Conservation (phyloP, 2,329 filamentous ascomycete species). For the Diaporthe sp. region DNA sequence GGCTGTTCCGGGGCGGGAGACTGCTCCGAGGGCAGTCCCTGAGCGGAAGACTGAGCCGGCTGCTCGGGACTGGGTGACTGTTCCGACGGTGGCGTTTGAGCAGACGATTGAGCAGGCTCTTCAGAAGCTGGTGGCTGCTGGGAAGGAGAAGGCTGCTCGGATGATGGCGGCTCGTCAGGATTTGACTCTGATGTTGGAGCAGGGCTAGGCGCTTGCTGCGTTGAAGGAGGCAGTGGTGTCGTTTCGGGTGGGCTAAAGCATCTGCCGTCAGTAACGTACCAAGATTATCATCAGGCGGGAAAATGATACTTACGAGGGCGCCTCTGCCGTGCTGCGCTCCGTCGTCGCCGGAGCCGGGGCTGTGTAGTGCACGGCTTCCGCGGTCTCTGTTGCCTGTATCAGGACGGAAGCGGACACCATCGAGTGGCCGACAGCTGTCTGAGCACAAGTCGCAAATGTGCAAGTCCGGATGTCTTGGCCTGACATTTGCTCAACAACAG, state of each 20-base stretch:
- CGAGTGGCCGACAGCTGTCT: slow-evolving; percentile 19
- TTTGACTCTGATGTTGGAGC: neutral
- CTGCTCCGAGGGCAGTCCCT: neutral
- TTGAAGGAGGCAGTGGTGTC: neutral
- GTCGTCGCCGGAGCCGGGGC: slow-evolving; percentile 8
- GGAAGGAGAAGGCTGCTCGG: neutral
- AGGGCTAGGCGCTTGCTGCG: neutral
- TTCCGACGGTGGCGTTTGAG: neutral
- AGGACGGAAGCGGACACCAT: slow-evolving; percentile 11
- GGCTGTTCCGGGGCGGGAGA: slow-evolving; percentile 11
- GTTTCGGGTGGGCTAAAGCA: neutral
- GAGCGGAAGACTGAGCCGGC: neutral
- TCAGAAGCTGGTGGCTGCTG: neutral
- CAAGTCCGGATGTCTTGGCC: slow-evolving; percentile 13
- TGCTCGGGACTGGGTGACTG: neutral
- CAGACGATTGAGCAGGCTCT: neutral
- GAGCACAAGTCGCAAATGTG: slow-evolving; percentile 24
- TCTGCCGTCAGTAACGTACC: neutral
- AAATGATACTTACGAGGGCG: neutral
- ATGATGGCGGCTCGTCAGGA: neutral
- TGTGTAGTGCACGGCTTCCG: slow-evolving; percentile 22
- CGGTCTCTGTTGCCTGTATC: slow-evolving; percentile 1
- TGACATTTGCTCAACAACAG: slow-evolving; percentile 21
- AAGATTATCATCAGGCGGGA: neutral
- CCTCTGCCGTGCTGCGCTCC: slow-evolving; percentile 11